These are phyloP conservation scores for Phaseolus coccineus DNA, from an alignment of 331 rosid genomes.

Conservation along the genomic window DNA sequence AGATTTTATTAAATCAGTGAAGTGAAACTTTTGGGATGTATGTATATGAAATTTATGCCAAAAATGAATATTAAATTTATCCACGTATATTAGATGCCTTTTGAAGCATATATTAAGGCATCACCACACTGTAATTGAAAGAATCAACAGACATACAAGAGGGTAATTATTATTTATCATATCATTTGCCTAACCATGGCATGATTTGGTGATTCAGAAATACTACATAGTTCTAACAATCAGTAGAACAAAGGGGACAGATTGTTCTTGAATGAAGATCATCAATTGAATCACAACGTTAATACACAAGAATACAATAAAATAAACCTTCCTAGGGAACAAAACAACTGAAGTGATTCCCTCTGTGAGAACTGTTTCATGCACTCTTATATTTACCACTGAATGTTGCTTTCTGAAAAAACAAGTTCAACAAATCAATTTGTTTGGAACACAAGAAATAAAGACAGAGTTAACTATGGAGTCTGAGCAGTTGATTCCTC, in stretches of 20 bases:
- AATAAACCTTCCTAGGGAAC: slow-evolving; percentile 47
- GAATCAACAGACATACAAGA: background rate
- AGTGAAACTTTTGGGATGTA: too few relatives aligned
- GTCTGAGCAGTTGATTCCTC: slow-evolving; percentile 80
- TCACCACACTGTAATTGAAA: background rate
- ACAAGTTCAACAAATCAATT: slow-evolving; percentile 40
- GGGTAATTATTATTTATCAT: slow-evolving; percentile 10
- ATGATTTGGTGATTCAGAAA: background rate
- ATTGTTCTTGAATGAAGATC: slow-evolving; percentile 50
- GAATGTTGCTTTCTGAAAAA: slow-evolving; percentile 54
- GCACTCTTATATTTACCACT: slow-evolving; percentile 45
- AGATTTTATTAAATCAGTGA: too few relatives aligned
- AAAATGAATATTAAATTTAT: background rate
- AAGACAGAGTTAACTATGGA: slow-evolving; percentile 57
- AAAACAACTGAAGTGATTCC: slow-evolving; percentile 43
- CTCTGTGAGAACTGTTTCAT: slow-evolving; percentile 41
- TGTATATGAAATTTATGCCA: too few relatives aligned
- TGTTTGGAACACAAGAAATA: slow-evolving; percentile 37
- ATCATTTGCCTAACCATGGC: background rate
- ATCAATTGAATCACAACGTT: slow-evolving; percentile 58
- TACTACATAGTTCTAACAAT: slow-evolving; percentile 23
- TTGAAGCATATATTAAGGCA: background rate
- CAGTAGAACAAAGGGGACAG: background rate
- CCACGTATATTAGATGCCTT: background rate
- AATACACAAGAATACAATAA: slow-evolving; percentile 60